A percentile compares a stretch with the other conserved stretches of the same genome.
Evolutionary conservation across 73 alveolate species (phyloP).

Genomic region (Tetrahymena elliotti): DNA sequence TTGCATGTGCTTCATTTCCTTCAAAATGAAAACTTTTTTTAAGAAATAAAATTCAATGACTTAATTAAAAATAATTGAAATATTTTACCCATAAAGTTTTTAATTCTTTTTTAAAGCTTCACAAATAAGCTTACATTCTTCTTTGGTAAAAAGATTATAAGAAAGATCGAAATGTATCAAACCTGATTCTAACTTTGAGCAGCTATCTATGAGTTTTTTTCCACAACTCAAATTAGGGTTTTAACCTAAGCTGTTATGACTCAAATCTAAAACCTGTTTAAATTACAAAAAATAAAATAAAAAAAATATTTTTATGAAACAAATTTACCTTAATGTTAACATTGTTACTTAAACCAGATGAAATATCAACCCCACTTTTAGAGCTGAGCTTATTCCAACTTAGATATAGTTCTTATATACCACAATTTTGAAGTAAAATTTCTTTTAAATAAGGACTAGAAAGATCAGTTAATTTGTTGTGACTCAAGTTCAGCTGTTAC

Average conservation of each 20-base stretch:
- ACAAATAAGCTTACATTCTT: not conserved
- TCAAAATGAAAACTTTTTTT: slow-evolving; percentile 24
- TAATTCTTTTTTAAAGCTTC: slow-evolving; percentile 7
- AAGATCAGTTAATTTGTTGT: not conserved
- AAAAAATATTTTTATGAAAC: not conserved
- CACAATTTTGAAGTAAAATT: not conserved
- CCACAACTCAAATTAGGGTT: not conserved
- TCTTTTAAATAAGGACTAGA: not conserved
- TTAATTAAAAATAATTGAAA: not conserved
- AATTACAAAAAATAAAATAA: not conserved
- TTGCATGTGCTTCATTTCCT: slow-evolving; percentile 17
- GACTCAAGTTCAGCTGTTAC: not conserved
- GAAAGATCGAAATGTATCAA: slow-evolving; percentile 34
- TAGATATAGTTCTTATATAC: not conserved
- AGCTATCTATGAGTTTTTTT: not conserved
- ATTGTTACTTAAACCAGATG: not conserved
- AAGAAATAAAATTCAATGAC: not conserved
- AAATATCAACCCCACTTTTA: not conserved
- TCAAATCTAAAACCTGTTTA: not conserved
- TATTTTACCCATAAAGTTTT: slow-evolving; percentile 17
- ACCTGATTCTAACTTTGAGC: slow-evolving; percentile 16
- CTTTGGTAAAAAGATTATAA: slow-evolving; percentile 29
- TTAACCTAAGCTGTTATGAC: not conserved
- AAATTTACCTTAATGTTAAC: not conserved
- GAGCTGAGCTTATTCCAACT: not conserved